phyloP scores from a whole-genome alignment of 2,329 filamentous ascomycete species.

The Lecanicillium sp. region DNA sequence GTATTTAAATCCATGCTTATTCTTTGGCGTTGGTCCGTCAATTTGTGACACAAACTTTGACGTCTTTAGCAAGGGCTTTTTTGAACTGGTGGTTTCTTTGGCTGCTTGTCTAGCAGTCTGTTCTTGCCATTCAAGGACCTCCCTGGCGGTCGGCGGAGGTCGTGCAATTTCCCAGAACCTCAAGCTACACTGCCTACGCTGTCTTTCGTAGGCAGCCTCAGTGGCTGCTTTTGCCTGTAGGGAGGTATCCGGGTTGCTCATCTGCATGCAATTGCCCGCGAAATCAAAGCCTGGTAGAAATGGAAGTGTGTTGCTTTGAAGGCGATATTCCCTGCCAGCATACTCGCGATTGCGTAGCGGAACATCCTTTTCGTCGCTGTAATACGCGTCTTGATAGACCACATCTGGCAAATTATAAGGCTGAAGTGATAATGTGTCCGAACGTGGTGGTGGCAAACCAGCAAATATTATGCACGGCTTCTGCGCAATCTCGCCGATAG shows the following conservation, averaged over 20 bases:
- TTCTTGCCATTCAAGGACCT: conserved; percentile 43
- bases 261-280: conserved; percentile 28
- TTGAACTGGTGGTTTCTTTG: conserved; percentile 10
- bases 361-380: conserved; percentile 77
- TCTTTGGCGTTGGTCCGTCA: conserved; percentile 77
- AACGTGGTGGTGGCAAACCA: conserved; percentile 18
- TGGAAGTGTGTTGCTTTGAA: conserved; percentile 67
- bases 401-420: conserved; percentile 46
- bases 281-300: conserved; percentile 75
- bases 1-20: conserved; percentile 77
- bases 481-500: neutral
- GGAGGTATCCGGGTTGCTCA: neutral
- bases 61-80: conserved; percentile 16
- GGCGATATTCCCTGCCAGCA: conserved; percentile 75
- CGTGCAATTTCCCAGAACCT: conserved; percentile 70
- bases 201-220: conserved; percentile 3
- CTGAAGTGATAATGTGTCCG: conserved; percentile 15
- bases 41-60: conserved; percentile 65
- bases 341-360: conserved; percentile 73
- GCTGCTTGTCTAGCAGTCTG: neutral
- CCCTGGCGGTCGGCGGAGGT: conserved; percentile 60
- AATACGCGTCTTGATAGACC: conserved; percentile 80
- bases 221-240: neutral
- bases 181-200: conserved; percentile 24
- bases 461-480: conserved; percentile 12